Base-by-base conservation (phyloP, 345 rosid species). In the Pelargonium nanum region DNA sequence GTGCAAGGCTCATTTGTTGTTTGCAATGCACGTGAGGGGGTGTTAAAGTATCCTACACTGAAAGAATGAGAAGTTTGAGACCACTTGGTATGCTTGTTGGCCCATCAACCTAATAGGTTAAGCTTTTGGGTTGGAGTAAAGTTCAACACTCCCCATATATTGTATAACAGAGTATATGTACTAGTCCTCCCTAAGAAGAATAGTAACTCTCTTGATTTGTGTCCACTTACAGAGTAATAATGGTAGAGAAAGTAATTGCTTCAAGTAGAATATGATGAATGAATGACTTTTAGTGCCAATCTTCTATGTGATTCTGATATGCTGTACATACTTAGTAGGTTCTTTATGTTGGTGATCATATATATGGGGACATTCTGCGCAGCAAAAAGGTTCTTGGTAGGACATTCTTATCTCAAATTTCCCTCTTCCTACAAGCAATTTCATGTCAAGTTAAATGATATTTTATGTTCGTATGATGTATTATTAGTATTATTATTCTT, bases 281-380 rank as follows among this genome's bases (percentile, higher is more conserved):
- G 16, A 40, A 17, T 40, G 48, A 40, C 48, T 40, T 52, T 4
- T 4, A n/a, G n/a, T 19, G 5, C 55, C 22, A 20, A 52, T 20
- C 6, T 52, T 19, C n/a, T 52, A 0, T 52, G 21, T 52, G 22
- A 52, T 52, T n/a, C 55, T 52, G n/a, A 52, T 52, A 19, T n/a
- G 21, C n/a, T 52, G 55, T 4, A 19, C 7, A 19, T 40, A 69
- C 57, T 63, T 68, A 24, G 19, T 68, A 89, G 97, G 95, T 85
- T 64, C 89, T 89, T 66, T 87, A 89, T 67, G 92, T 85, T 71
- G 97, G 97, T 20, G 97, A 89, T 74, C 97, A 89, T 66, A 87
- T 89, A 60, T 89, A 89, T 57, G 95, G 95, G 76, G 97, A 89
- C 71, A 89, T 89, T 59, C 70, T 87, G 70, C 91, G 91, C 73